phyloP scores from a whole-genome alignment of 2,329 filamentous ascomycete genomes.

The Ophiocordyceps polyrhachis-furcata region DNA sequence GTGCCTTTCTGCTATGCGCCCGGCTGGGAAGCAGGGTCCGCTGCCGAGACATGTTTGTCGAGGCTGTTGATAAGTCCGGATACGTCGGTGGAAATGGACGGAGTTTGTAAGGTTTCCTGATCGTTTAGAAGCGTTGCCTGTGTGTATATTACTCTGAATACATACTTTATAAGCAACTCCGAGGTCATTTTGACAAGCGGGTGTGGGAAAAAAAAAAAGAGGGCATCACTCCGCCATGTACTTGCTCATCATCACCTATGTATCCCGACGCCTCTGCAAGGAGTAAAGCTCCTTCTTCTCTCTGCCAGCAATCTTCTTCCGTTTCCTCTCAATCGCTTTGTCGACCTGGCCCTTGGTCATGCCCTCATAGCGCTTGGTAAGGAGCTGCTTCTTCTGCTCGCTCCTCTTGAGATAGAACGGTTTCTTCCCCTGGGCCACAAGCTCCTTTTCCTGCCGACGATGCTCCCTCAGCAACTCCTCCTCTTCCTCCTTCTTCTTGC shows the following conservation, averaged over 20 bases:
- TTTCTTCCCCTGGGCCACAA: conserved; percentile 72
- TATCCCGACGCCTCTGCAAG: conserved; percentile 13
- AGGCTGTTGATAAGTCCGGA: conserved; percentile 24
- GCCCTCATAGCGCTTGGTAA: conserved; percentile 60
- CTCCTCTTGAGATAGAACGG: conserved; percentile 87
- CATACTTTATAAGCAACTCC: no score
- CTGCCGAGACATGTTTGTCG: conserved; percentile 63
- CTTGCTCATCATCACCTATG: not conserved
- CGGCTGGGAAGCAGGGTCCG: conserved; percentile 64
- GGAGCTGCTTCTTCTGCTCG: conserved; percentile 73
- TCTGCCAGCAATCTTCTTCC: conserved; percentile 75
- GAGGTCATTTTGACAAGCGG: no score
- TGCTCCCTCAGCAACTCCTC: conserved; percentile 55
- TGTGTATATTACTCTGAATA: no score
- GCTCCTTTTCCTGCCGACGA: conserved; percentile 63
- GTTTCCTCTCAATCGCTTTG: conserved; percentile 63
- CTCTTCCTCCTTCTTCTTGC: conserved; percentile 49
- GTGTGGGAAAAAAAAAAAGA: no score
- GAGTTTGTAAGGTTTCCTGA: not conserved
- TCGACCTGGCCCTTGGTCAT: conserved; percentile 79
- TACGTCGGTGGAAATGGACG: conserved; percentile 6
- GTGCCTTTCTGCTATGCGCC: conserved; percentile 84
- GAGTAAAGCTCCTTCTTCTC: conserved; percentile 57
- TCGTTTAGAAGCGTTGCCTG: not conserved
- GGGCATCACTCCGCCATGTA: not conserved